Evolutionary conservation across 192 early-diverging fungal species (phyloP).

Genomic region (Entomortierella parvispora): DNA sequence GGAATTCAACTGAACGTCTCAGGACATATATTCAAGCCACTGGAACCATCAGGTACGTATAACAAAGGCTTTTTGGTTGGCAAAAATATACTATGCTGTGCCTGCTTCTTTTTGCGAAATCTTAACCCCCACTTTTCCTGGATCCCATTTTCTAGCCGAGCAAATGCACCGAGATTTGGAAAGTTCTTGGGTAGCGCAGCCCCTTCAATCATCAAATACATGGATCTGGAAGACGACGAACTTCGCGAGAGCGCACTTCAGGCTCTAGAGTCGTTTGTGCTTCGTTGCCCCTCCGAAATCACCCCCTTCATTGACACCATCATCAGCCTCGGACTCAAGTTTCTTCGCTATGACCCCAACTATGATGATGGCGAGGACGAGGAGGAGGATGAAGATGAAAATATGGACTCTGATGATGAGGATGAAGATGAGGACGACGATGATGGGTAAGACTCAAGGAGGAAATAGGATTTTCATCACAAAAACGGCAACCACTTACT

Average conservation of each 20-base stretch:
- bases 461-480: background rate
- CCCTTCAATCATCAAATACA: slow-evolving; percentile 69
- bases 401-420: slow-evolving; percentile 68
- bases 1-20: slow-evolving; percentile 69
- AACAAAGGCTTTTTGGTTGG: background rate
- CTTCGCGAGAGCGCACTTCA: slow-evolving; percentile 85
- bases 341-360: slow-evolving; percentile 88
- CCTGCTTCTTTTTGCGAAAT: slow-evolving; percentile 5
- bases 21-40: slow-evolving; percentile 77
- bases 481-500: background rate
- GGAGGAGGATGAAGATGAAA: slow-evolving; percentile 70
- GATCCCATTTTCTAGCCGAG: slow-evolving; percentile 65
- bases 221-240: slow-evolving; percentile 77
- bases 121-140: background rate
- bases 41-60: slow-evolving; percentile 73
- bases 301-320: slow-evolving; percentile 68
- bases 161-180: slow-evolving; percentile 72
- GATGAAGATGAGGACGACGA: slow-evolving; percentile 74
- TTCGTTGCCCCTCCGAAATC: slow-evolving; percentile 83
- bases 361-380: slow-evolving; percentile 81
- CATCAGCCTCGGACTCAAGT: slow-evolving; percentile 67
- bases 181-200: slow-evolving; percentile 70
- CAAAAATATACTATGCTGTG: slow-evolving; percentile 13
- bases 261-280: slow-evolving; percentile 78
- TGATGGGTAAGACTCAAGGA: slow-evolving; percentile 60